Evolutionary conservation across 345 rosid genomes (phyloP).

Genomic region (Rhodamnia rubescens): DNA sequence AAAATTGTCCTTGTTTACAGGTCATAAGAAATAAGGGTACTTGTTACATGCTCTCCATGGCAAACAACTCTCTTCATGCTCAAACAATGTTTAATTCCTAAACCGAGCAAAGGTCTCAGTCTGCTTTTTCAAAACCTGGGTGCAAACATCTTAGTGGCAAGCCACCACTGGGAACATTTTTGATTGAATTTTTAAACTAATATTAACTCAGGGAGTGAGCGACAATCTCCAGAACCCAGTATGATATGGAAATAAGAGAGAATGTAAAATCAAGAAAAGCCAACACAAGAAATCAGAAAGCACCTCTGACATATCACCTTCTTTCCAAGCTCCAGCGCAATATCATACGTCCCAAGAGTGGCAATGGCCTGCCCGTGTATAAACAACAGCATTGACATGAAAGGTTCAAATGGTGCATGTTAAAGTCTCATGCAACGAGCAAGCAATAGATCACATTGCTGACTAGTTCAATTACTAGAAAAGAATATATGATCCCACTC

Average conservation of each 20-base stretch:
- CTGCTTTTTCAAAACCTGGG: not conserved
- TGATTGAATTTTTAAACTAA: not conserved
- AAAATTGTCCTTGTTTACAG: not conserved
- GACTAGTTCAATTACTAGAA: not conserved
- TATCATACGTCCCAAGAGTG: slow-evolving; percentile 82
- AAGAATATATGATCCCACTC: not conserved
- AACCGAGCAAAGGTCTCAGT: not conserved
- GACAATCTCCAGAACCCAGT: not conserved
- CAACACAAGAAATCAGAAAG: not conserved
- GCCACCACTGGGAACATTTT: not conserved
- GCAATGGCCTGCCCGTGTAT: slow-evolving; percentile 52
- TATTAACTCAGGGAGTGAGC: not conserved
- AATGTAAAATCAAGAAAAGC: not conserved
- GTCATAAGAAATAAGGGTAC: not conserved
- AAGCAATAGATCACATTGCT: not conserved
- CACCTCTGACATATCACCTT: slow-evolving; percentile 91
- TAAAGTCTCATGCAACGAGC: not conserved
- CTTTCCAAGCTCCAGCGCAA: slow-evolving; percentile 82
- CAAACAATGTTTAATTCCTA: not conserved
- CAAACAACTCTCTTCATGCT: not conserved
- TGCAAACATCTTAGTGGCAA: not conserved
- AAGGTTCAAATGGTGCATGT: not conserved
- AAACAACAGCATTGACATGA: not conserved
- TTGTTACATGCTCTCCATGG: not conserved
- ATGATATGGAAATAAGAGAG: not conserved